These are phyloP conservation scores for Neurospora sp. DNA, from an alignment of 495 filamentous ascomycete genomes.

Conservation along the genomic window DNA sequence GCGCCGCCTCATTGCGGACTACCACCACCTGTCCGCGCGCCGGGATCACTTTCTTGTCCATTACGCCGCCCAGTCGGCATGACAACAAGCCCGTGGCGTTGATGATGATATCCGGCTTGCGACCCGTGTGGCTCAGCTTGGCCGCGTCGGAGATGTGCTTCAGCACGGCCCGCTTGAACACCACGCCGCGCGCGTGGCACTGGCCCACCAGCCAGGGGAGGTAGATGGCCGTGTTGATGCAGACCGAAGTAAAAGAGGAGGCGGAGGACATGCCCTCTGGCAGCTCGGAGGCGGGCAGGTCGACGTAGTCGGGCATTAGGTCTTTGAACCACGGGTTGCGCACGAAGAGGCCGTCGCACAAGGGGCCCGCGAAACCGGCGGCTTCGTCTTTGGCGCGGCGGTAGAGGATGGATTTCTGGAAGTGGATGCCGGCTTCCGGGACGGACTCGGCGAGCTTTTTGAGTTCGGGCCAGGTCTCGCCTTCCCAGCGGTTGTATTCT, in stretches of 20 bases:
- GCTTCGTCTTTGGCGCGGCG: conserved; percentile 30
- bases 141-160: conserved; percentile 66
- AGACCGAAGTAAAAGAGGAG: conserved; percentile 68
- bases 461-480: conserved; percentile 56
- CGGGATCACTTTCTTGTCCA: conserved; percentile 63
- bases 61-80: conserved; percentile 67
- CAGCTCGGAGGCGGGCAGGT: conserved; percentile 45
- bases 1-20: conserved; percentile 69
- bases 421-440: conserved; percentile 89
- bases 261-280: conserved; percentile 54
- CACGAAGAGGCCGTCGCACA: conserved; percentile 51
- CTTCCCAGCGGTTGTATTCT: conserved; percentile 47
- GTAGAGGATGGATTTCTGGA: conserved; percentile 46
- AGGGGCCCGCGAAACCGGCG: conserved; percentile 5
- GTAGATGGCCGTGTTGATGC: conserved; percentile 85
- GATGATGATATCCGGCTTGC: conserved; percentile 58
- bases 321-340: conserved; percentile 75
- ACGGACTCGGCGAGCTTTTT: conserved; percentile 58
- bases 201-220: conserved; percentile 73
- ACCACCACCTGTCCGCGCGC: conserved; percentile 80
- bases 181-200: conserved; percentile 58
- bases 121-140: conserved; percentile 49
- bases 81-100: conserved; percentile 82
- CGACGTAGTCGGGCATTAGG: conserved; percentile 59
- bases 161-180: conserved; percentile 48